phyloP scores from a whole-genome alignment of 1,284 basidiomycete genomes.

The Ganoderma lingzhi region DNA sequence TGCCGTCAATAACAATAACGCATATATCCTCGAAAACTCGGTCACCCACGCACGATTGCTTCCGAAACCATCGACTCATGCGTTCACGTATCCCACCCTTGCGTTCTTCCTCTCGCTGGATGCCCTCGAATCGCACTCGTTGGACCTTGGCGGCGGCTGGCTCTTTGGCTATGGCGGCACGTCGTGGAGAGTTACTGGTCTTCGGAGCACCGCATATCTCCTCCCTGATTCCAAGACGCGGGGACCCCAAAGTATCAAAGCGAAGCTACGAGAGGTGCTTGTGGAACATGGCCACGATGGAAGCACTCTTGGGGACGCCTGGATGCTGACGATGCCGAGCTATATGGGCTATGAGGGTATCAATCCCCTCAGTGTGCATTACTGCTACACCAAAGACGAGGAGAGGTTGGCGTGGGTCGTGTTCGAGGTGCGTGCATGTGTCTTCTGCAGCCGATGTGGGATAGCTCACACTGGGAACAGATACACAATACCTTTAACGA shows the following conservation, averaged over 20 bases:
- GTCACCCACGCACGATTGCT: slow-evolving; percentile 68
- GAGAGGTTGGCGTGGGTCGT: slow-evolving; percentile 56
- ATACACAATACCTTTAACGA: slow-evolving; percentile 86
- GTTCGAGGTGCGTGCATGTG: slow-evolving; percentile 55
- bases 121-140: slow-evolving; percentile 56
- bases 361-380: slow-evolving; percentile 81
- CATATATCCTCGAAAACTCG: slow-evolving; percentile 59
- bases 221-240: slow-evolving; percentile 32
- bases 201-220: slow-evolving; percentile 60
- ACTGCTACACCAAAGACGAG: slow-evolving; percentile 57
- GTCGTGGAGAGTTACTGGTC: slow-evolving; percentile 54
- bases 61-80: slow-evolving; percentile 58
- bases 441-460: background rate
- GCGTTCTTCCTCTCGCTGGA: slow-evolving; percentile 68
- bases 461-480: slow-evolving; percentile 41
- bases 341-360: slow-evolving; percentile 76
- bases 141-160: slow-evolving; percentile 60
- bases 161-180: slow-evolving; percentile 60
- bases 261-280: slow-evolving; percentile 52
- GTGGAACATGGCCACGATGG: slow-evolving; percentile 41
- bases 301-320: slow-evolving; percentile 52
- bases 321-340: slow-evolving; percentile 82
- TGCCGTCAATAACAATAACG: slow-evolving; percentile 8
- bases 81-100: slow-evolving; percentile 73
- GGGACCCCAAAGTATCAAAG: slow-evolving; percentile 40